A percentile compares a stretch with the other conserved stretches of the same genome.
Evolutionary conservation across 140 eudicot species (phyloP).

Genomic region (Oenanthe javanica): DNA sequence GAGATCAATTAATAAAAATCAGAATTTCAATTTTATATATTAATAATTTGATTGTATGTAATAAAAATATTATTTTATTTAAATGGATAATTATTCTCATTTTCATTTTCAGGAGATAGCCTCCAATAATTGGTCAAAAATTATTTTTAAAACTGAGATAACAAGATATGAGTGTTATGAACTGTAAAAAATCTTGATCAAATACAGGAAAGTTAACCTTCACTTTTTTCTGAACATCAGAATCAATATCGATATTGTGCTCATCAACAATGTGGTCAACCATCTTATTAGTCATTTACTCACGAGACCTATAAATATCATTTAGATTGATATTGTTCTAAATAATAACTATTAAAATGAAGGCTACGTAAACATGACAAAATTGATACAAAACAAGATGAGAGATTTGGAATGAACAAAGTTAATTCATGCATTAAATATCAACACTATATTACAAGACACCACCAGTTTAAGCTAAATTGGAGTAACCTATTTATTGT

Average conservation of each 20-base stretch:
- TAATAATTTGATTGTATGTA: too few species aligned
- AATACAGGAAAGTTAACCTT: slow-evolving; percentile 33
- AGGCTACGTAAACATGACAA: background rate
- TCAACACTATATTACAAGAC: background rate
- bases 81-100: too few species aligned
- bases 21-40: too few species aligned
- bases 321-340: background rate
- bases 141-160: too few species aligned
- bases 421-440: background rate
- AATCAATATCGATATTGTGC: slow-evolving; percentile 64
- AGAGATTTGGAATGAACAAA: background rate
- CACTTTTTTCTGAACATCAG: slow-evolving; percentile 17
- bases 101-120: too few species aligned
- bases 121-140: too few species aligned
- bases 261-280: slow-evolving; percentile 74
- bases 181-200: background rate
- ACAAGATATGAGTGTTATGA: too few species aligned
- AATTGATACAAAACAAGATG: background rate
- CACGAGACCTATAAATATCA: slow-evolving; percentile 65
- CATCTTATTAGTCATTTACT: slow-evolving; percentile 77
- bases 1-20: too few species aligned
- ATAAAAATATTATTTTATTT: too few species aligned
- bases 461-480: background rate
- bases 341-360: background rate
- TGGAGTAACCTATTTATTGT: background rate